Evolutionary conservation across 495 filamentous ascomycete species (phyloP).

Genomic region (Usnea hakonensis): DNA sequence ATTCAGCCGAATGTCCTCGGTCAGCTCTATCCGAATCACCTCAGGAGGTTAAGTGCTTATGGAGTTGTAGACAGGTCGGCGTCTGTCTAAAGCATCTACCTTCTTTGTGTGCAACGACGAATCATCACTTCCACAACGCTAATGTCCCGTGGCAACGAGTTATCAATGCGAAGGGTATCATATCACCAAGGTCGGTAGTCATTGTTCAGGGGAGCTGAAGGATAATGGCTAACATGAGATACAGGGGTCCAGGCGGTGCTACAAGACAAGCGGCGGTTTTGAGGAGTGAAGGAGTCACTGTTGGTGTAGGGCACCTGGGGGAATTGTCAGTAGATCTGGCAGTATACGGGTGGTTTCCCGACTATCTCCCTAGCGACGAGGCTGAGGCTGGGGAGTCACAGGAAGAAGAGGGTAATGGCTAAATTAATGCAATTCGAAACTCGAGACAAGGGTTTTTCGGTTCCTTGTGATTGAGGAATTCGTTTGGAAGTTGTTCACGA

Average conservation of each 20-base stretch:
- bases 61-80: slow-evolving; percentile 63
- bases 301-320: slow-evolving; percentile 55
- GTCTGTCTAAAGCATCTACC: slow-evolving; percentile 81
- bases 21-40: slow-evolving; percentile 13
- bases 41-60: neutral
- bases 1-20: slow-evolving; percentile 35
- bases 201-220: slow-evolving; percentile 9
- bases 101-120: slow-evolving; percentile 28
- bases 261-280: slow-evolving; percentile 60
- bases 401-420: slow-evolving; percentile 3
- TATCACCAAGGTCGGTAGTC: slow-evolving; percentile 64
- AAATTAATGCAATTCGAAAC: neutral
- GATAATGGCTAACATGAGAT: slow-evolving; percentile 13
- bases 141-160: slow-evolving; percentile 96
- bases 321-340: slow-evolving; percentile 61
- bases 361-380: slow-evolving; percentile 43
- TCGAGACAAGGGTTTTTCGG: neutral
- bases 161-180: slow-evolving; percentile 75
- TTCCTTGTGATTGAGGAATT: neutral
- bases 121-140: slow-evolving; percentile 51
- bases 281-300: slow-evolving; percentile 60
- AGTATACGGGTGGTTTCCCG: slow-evolving; percentile 71
- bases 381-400: slow-evolving; percentile 26
- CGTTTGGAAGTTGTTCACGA: neutral
- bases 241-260: slow-evolving; percentile 59